Conservation (phyloP, 768 basidiomycete genomes). For the Holtermanniella nyarrowii region DNA sequence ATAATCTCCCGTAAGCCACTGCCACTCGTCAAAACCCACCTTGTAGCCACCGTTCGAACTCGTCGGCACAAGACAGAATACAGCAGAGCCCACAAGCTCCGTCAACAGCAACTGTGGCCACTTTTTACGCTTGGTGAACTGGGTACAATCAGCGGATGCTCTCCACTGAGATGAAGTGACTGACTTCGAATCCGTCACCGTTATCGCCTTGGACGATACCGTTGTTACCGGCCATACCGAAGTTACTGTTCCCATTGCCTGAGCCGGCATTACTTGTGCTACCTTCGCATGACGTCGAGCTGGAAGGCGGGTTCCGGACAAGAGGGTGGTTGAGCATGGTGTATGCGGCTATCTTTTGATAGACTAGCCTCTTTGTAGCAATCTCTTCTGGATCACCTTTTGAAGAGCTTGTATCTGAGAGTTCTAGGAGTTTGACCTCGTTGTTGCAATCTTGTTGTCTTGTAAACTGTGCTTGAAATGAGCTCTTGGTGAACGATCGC, state of each 20-base stretch:
- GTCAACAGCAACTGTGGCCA: constrained; percentile 39
- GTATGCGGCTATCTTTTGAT: too few species aligned
- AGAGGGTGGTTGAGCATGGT: not conserved
- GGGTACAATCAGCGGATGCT: not conserved
- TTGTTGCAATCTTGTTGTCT: too few species aligned
- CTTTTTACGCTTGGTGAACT: constrained; percentile 39
- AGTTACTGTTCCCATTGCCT: not conserved
- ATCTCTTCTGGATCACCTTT: too few species aligned
- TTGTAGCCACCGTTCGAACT: constrained; percentile 11
- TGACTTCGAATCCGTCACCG: constrained; percentile 20
- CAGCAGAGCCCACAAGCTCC: constrained; percentile 32
- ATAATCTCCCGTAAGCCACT: constrained; percentile 16
- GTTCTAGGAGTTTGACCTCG: too few species aligned
- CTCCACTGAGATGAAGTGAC: not conserved
- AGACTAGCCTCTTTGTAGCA: too few species aligned
- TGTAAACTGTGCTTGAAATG: too few species aligned
- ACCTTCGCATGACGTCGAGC: not conserved
- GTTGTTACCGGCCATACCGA: not conserved
- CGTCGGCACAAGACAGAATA: constrained; percentile 37
- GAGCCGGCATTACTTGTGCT: not conserved
- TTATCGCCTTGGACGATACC: constrained; percentile 7
- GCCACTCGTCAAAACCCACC: constrained; percentile 4
- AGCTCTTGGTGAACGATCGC: too few species aligned
- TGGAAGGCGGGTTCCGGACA: not conserved
- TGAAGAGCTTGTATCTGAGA: too few species aligned